These are phyloP conservation scores for Nakazawaea laoshanensis DNA, from an alignment of 805 yeast species.

Conservation along the genomic window DNA sequence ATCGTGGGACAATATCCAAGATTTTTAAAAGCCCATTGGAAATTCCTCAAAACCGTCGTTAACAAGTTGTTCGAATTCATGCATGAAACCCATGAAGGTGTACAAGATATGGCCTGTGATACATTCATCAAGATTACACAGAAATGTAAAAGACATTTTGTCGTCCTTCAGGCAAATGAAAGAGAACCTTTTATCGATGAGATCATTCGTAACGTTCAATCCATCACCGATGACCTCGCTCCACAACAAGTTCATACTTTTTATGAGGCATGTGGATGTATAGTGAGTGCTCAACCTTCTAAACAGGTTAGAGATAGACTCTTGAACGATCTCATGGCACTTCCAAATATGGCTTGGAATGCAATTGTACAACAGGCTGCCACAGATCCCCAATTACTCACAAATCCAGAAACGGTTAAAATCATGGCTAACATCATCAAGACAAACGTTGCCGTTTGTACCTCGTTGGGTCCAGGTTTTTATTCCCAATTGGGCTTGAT, in stretches of 20 bases:
- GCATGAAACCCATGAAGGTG: slow-evolving; percentile 99
- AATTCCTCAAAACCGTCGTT: slow-evolving; percentile 90
- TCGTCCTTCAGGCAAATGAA: slow-evolving; percentile 78
- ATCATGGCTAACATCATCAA: slow-evolving; percentile 89
- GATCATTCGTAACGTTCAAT: slow-evolving; percentile 74
- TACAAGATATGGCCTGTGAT: slow-evolving; percentile 99
- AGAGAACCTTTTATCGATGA: slow-evolving; percentile 86
- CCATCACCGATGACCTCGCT: slow-evolving; percentile 83
- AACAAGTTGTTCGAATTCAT: slow-evolving; percentile 93
- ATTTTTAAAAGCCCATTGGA: slow-evolving; percentile 97
- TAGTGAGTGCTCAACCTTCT: slow-evolving; percentile 78
- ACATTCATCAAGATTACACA: slow-evolving; percentile 93
- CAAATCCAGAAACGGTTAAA: slow-evolving; percentile 77
- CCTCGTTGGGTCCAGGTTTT: slow-evolving; percentile 89
- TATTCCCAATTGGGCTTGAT: slow-evolving; percentile 81
- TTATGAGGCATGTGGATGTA: slow-evolving; percentile 95
- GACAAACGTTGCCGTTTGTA: slow-evolving; percentile 92
- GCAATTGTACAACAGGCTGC: slow-evolving; percentile 81
- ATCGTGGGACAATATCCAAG: slow-evolving; percentile 99
- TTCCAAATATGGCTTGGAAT: slow-evolving; percentile 94
- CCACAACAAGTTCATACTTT: slow-evolving; percentile 98
- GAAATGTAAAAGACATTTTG: slow-evolving; percentile 94
- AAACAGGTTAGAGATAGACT: slow-evolving; percentile 62
- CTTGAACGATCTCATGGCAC: slow-evolving; percentile 70
- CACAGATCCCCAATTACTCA: slow-evolving; percentile 70